Evolutionary conservation across 2,329 filamentous ascomycete species (phyloP), one percentile per base, ranked within the genome.

Genomic region (Achaetomium macrosporum): DNA sequence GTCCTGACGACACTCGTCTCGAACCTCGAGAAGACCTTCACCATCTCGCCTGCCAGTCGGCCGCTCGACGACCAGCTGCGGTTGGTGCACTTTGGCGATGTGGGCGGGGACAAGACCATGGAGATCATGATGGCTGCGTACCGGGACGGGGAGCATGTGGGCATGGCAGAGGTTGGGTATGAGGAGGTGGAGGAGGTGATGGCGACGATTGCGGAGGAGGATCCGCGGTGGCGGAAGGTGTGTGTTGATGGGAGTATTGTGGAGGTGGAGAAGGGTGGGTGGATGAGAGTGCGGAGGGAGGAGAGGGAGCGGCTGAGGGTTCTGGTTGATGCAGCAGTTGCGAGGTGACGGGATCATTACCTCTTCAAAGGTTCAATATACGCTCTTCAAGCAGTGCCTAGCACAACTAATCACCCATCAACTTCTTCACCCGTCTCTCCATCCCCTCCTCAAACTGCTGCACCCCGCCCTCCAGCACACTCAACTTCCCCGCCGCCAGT

Each of bases 171-270:
- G 15, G 85, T 96, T 1, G 76, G 76, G 0, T 96, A 96, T 65
- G 80, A 87, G 16, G 77, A 81, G 50, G 76, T 93, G 7, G 79
- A 86, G 2, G 79, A 79, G 47, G 60, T 96, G 16, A 75, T 71
- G 53, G 82, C 96, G 43, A 76, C 79, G 15, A 83, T 89, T 35
- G 57, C 73, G 1, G 88, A 93, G 63, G 73, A 79, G 15, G 82
- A 89, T n/a, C 74, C 73, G 42, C 74, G 83, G 48, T 96, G 90
- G 90, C 77, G 92, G 56, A 82, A 91, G 64, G 79, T 95, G 13
- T 97, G 92, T 66, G 76, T 97, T n/a, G 92, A 97, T 68, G 92
- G 92, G 3, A 90, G 86, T 49, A 95, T 95, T 62, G 81, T 96
- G 3, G 78, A 81, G 54, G 72, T 96, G 1, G 85, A 87, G 17